phyloP scores from a whole-genome alignment of 495 filamentous ascomycete species.

The Aspergillus nidulans region DNA sequence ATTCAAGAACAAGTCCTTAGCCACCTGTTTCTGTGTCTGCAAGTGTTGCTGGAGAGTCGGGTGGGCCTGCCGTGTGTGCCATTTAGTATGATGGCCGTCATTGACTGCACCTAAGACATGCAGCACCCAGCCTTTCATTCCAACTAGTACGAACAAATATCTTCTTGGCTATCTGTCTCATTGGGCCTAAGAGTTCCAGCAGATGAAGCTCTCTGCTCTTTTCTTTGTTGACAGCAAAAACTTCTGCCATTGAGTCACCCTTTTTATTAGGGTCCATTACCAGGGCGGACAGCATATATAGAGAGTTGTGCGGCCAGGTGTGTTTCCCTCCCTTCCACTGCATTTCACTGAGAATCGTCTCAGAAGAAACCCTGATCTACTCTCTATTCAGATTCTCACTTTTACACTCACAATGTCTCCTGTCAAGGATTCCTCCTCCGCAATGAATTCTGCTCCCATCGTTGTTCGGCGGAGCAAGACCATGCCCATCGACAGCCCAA shows the following conservation, averaged over 20 bases:
- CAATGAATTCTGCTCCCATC: conserved; percentile 1
- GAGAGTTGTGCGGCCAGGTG: conserved; percentile 1
- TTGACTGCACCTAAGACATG: conserved; percentile 2
- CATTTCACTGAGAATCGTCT: not conserved
- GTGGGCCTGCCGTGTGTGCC: too few species aligned
- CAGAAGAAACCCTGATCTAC: not conserved
- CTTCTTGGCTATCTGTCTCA: not conserved
- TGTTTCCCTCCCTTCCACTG: not conserved
- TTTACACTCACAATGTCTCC: not conserved
- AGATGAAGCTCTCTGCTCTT: not conserved
- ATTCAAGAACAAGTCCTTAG: too few species aligned
- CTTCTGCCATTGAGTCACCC: not conserved
- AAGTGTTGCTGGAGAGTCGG: too few species aligned
- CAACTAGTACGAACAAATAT: not conserved
- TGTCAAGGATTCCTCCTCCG: not conserved
- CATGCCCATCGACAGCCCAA: conserved; percentile 45
- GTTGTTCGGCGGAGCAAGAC: conserved; percentile 37
- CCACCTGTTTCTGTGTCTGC: too few species aligned
- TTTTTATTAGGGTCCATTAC: not conserved
- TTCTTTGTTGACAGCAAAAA: not conserved
- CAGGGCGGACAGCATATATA: not conserved
- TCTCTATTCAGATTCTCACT: not conserved
- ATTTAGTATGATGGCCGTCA: too few species aligned
- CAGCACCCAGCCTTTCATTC: not conserved
- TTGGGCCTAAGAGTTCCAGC: not conserved